Percentiles rank a stretch among this genome's conserved stretches.
Conservation (phyloP, 2,329 filamentous ascomycete species). For the Colletotrichum karsti region DNA sequence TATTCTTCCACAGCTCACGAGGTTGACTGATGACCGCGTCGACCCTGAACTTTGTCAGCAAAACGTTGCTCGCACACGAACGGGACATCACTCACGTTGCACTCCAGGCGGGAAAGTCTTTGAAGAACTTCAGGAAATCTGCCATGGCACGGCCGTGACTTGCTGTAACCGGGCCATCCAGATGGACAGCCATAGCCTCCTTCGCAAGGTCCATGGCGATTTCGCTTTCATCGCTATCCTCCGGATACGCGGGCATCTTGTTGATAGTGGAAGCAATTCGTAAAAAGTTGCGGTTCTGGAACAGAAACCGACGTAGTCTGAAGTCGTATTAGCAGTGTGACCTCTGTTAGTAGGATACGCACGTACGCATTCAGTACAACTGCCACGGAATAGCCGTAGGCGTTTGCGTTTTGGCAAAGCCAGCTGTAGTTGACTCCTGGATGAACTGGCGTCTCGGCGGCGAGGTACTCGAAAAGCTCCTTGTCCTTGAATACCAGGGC, state of each 20-base stretch:
- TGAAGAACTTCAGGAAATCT: slow-evolving; percentile 6
- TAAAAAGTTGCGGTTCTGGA: slow-evolving; percentile 1
- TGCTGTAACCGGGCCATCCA: neutral
- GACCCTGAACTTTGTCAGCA: neutral
- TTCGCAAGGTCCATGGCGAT: neutral
- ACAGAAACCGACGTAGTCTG: slow-evolving; percentile 12
- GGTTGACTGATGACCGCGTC: neutral
- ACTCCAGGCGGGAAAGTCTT: slow-evolving; percentile 2
- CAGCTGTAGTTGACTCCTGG: slow-evolving; percentile 2
- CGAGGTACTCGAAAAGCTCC: neutral
- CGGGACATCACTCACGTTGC: neutral
- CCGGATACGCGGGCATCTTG: neutral
- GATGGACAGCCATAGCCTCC: neutral
- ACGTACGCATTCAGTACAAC: slow-evolving; percentile 5
- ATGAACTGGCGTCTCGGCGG: neutral
- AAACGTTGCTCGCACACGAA: neutral
- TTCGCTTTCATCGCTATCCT: neutral
- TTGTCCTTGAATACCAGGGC: neutral
- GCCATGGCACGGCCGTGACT: slow-evolving; percentile 15
- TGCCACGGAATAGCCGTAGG: neutral
- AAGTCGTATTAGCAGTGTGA: neutral
- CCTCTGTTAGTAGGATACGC: neutral
- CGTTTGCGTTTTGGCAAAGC: neutral
- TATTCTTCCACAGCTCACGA: neutral
- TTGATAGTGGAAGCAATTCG: neutral